Evolutionary conservation across 148 eudicot genomes (phyloP).

Genomic region (Spergularia marina): DNA sequence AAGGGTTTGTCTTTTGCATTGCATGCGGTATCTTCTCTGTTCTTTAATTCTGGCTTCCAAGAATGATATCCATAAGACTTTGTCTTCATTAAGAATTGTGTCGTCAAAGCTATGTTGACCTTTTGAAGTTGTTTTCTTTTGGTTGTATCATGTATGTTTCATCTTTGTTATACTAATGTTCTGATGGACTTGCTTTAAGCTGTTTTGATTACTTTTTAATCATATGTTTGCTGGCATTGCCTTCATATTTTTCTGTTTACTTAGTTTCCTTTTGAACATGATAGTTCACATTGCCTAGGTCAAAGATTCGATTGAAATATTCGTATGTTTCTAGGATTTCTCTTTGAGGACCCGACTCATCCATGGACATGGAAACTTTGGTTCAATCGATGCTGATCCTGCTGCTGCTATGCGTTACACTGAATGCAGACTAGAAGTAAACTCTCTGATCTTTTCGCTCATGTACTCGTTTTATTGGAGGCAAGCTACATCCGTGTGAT

Average conservation of each 20-base stretch:
- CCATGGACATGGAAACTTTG: constrained; percentile 97
- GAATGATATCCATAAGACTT: neutral
- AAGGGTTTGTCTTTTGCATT: neutral
- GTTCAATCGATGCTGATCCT: constrained; percentile 96
- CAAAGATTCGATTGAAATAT: neutral
- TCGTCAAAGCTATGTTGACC: neutral
- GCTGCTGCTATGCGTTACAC: constrained; percentile 99
- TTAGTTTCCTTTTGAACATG: neutral
- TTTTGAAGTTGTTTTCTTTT: neutral
- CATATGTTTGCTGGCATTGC: neutral
- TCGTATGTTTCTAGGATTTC: constrained; percentile 61
- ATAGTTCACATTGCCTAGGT: neutral
- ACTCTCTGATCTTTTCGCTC: constrained; percentile 18
- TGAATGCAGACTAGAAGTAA: constrained; percentile 93
- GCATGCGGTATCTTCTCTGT: neutral
- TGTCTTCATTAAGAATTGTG: neutral
- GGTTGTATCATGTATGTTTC: neutral
- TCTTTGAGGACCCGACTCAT: constrained; percentile 87
- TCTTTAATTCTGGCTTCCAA: neutral
- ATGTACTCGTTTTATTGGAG: constrained; percentile 1
- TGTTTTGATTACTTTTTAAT: neutral
- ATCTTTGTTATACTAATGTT: neutral
- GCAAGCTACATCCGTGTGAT: neutral
- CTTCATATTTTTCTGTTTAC: neutral
- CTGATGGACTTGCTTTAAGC: neutral